Evolutionary conservation across 1,139 yeast species (phyloP).

Genomic region (Sugiyamaella novakii): DNA sequence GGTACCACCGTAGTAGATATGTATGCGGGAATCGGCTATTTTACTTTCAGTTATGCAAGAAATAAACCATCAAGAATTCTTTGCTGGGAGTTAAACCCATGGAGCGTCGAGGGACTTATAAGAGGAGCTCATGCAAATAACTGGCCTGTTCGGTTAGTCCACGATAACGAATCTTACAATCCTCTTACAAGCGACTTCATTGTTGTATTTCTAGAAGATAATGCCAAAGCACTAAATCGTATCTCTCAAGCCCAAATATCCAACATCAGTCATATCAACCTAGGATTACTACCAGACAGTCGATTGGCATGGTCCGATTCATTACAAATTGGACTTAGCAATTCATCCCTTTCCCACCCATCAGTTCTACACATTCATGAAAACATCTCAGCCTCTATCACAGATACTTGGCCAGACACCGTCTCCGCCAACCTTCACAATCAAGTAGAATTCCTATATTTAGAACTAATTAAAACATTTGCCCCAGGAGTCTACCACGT

Average conservation of each 20-base stretch:
- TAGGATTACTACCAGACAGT: slow-evolving; percentile 78
- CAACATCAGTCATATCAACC: slow-evolving; percentile 62
- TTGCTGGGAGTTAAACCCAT: slow-evolving; percentile 86
- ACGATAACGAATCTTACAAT: slow-evolving; percentile 42
- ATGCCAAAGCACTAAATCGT: slow-evolving; percentile 53
- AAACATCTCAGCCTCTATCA: slow-evolving; percentile 56
- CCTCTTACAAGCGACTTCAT: slow-evolving; percentile 37
- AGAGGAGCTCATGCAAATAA: slow-evolving; percentile 56
- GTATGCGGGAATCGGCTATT: slow-evolving; percentile 87
- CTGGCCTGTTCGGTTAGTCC: slow-evolving; percentile 45
- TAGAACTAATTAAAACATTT: slow-evolving; percentile 74
- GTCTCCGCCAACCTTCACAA: slow-evolving; percentile 4
- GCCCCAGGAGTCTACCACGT: slow-evolving; percentile 88
- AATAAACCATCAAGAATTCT: slow-evolving; percentile 56
- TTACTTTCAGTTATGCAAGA: slow-evolving; percentile 66
- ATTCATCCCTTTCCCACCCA: slow-evolving; percentile 13
- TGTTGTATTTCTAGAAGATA: slow-evolving; percentile 63
- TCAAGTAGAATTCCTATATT: slow-evolving; percentile 35
- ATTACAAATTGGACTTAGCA: slow-evolving; percentile 27
- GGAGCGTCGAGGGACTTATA: slow-evolving; percentile 74
- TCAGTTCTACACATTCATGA: slow-evolving; percentile 70
- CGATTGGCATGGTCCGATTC: slow-evolving; percentile 61
- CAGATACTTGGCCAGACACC: slow-evolving; percentile 43
- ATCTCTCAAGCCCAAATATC: slow-evolving; percentile 36
- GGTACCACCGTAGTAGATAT: slow-evolving; percentile 61